Percentiles rank a stretch among this genome's conserved stretches.
Conservation (phyloP, 139 green algal genomes). For the Desmodesmus armatus region DNA sequence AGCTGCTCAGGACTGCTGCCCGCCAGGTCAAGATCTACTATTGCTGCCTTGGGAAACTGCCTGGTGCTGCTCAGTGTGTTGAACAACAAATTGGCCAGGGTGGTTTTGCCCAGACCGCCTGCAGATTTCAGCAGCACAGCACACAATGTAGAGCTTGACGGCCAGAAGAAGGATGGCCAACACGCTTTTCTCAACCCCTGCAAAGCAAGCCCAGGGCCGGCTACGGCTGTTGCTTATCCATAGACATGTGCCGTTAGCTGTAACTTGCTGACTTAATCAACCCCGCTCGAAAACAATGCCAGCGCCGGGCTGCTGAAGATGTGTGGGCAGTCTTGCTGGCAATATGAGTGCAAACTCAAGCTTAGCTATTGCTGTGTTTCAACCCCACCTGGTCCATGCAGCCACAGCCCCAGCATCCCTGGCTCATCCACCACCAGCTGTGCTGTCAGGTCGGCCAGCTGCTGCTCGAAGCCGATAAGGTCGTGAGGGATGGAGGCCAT, state of each 20-base stretch:
- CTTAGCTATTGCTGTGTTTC: no score
- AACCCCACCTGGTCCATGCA: neutral
- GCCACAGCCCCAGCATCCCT: neutral
- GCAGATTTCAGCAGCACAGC: neutral
- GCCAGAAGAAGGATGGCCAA: no score
- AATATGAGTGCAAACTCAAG: no score
- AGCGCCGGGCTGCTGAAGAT: no score
- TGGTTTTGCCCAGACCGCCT: neutral
- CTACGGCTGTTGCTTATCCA: no score
- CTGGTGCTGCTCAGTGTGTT: neutral
- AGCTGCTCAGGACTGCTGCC: neutral
- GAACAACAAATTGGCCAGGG: neutral
- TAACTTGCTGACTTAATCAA: no score
- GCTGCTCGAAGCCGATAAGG: neutral
- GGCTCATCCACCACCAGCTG: neutral
- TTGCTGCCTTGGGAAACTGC: neutral
- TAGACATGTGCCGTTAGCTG: no score
- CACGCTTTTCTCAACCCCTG: no score
- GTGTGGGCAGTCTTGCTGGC: no score
- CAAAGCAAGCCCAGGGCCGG: no score
- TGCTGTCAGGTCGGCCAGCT: neutral
- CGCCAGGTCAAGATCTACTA: neutral
- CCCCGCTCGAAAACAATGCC: no score
- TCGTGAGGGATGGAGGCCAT: neutral
- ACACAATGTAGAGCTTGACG: no score